Percentiles rank a stretch among this genome's conserved stretches.
Evolutionary conservation across 2,329 filamentous ascomycete genomes (phyloP).

Genomic region (Beauveria scarabaeidicola): DNA sequence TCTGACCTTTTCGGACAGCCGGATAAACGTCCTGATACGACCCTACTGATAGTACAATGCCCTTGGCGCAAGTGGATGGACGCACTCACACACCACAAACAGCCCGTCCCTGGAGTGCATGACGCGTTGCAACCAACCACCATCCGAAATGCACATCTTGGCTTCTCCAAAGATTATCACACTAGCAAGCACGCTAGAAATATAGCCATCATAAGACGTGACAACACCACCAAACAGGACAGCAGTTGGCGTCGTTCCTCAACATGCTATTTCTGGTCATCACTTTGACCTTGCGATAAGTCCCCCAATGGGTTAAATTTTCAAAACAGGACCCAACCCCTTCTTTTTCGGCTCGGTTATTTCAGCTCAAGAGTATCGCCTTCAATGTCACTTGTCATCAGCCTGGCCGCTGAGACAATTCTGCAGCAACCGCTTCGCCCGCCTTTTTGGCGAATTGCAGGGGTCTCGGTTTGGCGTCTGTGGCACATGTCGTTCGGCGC

Average conservation of each 20-base stretch:
- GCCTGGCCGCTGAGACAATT: neutral
- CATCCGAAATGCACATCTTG: neutral
- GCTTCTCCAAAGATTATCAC: neutral
- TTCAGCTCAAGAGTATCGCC: too few relatives aligned
- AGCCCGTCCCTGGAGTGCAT: neutral
- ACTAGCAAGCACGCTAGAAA: neutral
- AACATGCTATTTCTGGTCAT: neutral
- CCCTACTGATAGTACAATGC: neutral
- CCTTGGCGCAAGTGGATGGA: neutral
- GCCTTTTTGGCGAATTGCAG: neutral
- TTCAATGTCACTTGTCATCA: too few relatives aligned
- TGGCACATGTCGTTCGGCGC: conserved; percentile 3
- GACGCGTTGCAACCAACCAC: neutral
- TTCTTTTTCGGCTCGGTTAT: too few relatives aligned
- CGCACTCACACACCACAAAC: neutral
- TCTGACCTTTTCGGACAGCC: neutral
- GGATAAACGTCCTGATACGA: neutral
- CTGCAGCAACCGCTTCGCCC: neutral
- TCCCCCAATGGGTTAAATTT: too few relatives aligned
- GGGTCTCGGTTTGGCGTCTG: neutral
- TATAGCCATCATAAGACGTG: neutral
- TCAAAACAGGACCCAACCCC: too few relatives aligned
- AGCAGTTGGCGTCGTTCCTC: neutral
- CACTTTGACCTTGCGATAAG: neutral
- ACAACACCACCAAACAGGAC: neutral